phyloP scores from a whole-genome alignment of 768 basidiomycete species.

The Kwoniella pini region DNA sequence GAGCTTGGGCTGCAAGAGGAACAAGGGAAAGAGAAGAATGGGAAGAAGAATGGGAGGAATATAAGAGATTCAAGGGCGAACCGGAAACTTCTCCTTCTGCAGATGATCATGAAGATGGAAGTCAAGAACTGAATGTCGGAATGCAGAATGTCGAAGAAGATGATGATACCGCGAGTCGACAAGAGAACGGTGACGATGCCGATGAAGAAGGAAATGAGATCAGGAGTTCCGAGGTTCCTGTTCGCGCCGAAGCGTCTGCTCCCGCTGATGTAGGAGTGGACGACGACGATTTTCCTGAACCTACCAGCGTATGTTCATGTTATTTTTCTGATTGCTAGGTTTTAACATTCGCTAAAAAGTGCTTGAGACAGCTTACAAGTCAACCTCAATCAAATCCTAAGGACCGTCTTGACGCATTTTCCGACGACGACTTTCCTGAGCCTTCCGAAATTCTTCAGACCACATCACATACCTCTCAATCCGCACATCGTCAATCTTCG shows the following conservation, averaged over 20 bases:
- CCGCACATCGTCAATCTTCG: too few relatives aligned
- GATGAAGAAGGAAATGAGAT: not conserved
- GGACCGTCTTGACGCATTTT: too few relatives aligned
- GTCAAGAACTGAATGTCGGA: not conserved
- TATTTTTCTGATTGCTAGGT: too few relatives aligned
- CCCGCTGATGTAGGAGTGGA: not conserved
- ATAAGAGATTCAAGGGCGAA: not conserved
- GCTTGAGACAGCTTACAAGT: too few relatives aligned
- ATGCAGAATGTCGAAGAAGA: not conserved
- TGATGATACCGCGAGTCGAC: not conserved
- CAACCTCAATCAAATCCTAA: too few relatives aligned
- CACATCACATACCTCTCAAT: too few relatives aligned
- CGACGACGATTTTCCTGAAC: constrained; percentile 12
- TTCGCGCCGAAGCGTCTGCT: too few relatives aligned
- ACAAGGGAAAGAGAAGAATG: constrained; percentile 14
- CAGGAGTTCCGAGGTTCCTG: too few relatives aligned
- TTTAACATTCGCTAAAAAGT: too few relatives aligned
- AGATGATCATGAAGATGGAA: constrained; percentile 5
- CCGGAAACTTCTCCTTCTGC: not conserved
- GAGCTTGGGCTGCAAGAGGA: constrained; percentile 26
- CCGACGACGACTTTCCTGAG: constrained; percentile 2
- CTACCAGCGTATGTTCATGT: constrained; percentile 5
- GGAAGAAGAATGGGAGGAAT: constrained; percentile 22
- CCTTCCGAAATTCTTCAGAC: not conserved
- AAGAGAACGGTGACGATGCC: not conserved